Percentiles rank a stretch among this genome's conserved stretches.
These are phyloP conservation scores for Ophiostoma novo-ulmi DNA, from an alignment of 2,329 filamentous ascomycete species.

Conservation along the genomic window DNA sequence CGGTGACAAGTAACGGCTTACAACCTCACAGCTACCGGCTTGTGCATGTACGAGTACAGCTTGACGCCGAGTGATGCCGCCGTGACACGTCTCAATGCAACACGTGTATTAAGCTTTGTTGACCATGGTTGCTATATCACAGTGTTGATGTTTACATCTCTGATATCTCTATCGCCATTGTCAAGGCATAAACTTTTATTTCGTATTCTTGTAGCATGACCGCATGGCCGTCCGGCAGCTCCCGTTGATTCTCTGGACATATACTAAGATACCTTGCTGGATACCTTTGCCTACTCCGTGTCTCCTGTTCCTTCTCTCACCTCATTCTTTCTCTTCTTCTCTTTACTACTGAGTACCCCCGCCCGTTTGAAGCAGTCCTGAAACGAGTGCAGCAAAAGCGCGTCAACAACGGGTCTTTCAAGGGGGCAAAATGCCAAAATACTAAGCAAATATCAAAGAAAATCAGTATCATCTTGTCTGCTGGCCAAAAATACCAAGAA, in stretches of 20 bases:
- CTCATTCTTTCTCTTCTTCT: no score
- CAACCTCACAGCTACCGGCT: background rate
- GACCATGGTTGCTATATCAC: background rate
- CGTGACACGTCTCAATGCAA: background rate
- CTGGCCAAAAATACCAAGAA: background rate
- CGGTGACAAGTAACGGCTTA: background rate
- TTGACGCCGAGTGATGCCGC: background rate
- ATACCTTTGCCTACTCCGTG: background rate
- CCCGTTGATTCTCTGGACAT: background rate
- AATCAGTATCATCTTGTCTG: background rate
- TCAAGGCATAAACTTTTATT: background rate
- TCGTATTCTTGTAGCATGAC: background rate
- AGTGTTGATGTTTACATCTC: background rate
- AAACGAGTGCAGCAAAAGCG: constrained; percentile 32
- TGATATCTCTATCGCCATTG: background rate
- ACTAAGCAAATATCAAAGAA: background rate
- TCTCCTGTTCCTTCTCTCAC: background rate
- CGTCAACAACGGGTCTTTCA: background rate
- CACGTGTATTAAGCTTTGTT: background rate
- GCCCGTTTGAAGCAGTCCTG: constrained; percentile 40
- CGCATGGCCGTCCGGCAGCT: background rate
- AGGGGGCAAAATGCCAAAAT: background rate
- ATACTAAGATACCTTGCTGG: background rate
- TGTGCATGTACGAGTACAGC: background rate
- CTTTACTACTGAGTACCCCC: background rate